A percentile compares a stretch with the other conserved stretches of the same genome.
These are phyloP conservation scores for Backusella sp. DNA, from an alignment of 192 early-diverging fungal species.

Conservation along the genomic window DNA sequence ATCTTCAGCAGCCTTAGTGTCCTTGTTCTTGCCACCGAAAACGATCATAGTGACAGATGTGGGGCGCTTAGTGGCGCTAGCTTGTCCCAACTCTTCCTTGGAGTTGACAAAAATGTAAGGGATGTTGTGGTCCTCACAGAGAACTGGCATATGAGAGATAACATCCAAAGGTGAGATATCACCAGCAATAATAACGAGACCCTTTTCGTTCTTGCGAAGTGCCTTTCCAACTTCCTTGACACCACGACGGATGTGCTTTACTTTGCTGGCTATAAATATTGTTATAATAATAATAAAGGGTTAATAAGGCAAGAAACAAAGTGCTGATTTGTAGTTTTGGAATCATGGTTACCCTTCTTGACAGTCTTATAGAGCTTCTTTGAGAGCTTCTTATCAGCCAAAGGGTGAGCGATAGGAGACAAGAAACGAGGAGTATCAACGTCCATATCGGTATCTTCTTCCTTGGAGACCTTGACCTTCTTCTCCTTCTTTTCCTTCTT, in stretches of 20 bases:
- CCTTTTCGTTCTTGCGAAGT: slow-evolving; percentile 93
- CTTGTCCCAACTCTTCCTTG: slow-evolving; percentile 92
- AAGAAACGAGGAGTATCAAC: slow-evolving; percentile 52
- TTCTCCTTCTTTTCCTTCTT: slow-evolving; percentile 60
- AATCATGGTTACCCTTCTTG: slow-evolving; percentile 72
- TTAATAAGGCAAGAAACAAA: neutral
- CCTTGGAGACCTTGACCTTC: slow-evolving; percentile 40
- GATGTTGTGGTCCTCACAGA: slow-evolving; percentile 95
- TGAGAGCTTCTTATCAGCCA: slow-evolving; percentile 80
- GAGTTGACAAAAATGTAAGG: slow-evolving; percentile 96
- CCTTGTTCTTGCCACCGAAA: slow-evolving; percentile 70
- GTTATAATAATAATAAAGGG: neutral
- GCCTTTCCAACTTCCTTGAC: slow-evolving; percentile 98
- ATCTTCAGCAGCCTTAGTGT: slow-evolving; percentile 66
- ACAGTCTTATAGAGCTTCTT: slow-evolving; percentile 89
- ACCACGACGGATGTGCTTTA: slow-evolving; percentile 88
- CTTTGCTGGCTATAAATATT: slow-evolving; percentile 65
- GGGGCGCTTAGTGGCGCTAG: slow-evolving; percentile 93
- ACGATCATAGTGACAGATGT: slow-evolving; percentile 92
- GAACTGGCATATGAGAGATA: slow-evolving; percentile 94
- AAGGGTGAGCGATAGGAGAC: slow-evolving; percentile 74
- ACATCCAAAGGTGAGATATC: slow-evolving; percentile 98
- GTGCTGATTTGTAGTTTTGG: slow-evolving; percentile 11
- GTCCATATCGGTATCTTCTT: slow-evolving; percentile 47
- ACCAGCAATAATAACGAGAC: slow-evolving; percentile 91